Evolutionary conservation across 371 early-diverging fungal species (phyloP).

Genomic region (Syncephalastrum contaminatum): DNA sequence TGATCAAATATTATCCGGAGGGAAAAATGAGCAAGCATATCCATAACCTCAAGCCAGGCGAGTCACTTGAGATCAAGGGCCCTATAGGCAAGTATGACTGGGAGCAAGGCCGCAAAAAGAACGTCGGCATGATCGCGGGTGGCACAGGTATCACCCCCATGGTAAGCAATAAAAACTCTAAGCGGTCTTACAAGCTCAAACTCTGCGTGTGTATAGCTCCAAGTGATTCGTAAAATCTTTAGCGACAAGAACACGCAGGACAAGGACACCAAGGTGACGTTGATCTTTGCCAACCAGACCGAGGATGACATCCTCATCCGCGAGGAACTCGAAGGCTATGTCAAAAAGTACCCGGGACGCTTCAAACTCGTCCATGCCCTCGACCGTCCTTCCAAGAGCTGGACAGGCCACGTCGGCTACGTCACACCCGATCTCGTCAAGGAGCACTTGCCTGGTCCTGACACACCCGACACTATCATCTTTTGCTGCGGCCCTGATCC

Average conservation of each 20-base stretch:
- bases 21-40: slow-evolving; percentile 83
- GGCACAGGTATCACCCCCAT: slow-evolving; percentile 97
- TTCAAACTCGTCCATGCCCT: slow-evolving; percentile 80
- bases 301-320: slow-evolving; percentile 85
- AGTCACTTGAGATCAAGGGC: slow-evolving; percentile 85
- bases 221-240: slow-evolving; percentile 72
- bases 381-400: slow-evolving; percentile 65
- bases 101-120: slow-evolving; percentile 67
- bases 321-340: slow-evolving; percentile 74
- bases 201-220: slow-evolving; percentile 34
- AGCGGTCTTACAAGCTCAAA: no score
- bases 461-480: slow-evolving; percentile 58
- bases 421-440: slow-evolving; percentile 68
- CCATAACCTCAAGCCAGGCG: slow-evolving; percentile 77
- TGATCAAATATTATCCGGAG: slow-evolving; percentile 77
- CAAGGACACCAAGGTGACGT: slow-evolving; percentile 81
- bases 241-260: slow-evolving; percentile 51
- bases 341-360: slow-evolving; percentile 70
- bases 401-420: slow-evolving; percentile 72
- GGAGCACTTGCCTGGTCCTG: slow-evolving; percentile 63
- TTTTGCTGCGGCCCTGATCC: slow-evolving; percentile 86
- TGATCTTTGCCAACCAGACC: slow-evolving; percentile 87
- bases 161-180: slow-evolving; percentile 27
- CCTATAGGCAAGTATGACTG: slow-evolving; percentile 86
- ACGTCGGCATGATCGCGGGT: slow-evolving; percentile 84